Conservation (phyloP, 1,139 yeast genomes). For the Debaryomyces coudertii region DNA sequence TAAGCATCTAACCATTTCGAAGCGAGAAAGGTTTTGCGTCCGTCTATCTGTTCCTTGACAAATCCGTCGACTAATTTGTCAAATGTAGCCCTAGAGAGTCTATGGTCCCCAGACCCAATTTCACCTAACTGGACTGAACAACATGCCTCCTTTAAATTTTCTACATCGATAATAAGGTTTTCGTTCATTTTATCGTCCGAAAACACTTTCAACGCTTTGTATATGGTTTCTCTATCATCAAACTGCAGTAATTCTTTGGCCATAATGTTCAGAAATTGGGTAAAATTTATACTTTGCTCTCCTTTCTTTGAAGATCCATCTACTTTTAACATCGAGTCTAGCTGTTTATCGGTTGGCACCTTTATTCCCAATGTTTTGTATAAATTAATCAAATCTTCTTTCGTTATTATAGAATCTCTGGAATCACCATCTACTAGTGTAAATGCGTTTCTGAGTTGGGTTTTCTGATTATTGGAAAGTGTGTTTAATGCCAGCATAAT, state of each 20-base stretch:
- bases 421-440: constrained; percentile 78
- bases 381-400: constrained; percentile 60
- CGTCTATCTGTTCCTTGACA: constrained; percentile 58
- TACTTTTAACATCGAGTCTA: constrained; percentile 51
- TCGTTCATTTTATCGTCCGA: constrained; percentile 41
- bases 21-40: constrained; percentile 57
- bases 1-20: constrained; percentile 63
- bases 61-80: constrained; percentile 59
- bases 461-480: constrained; percentile 45
- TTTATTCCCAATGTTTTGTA: constrained; percentile 52
- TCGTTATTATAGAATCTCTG: constrained; percentile 68
- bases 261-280: constrained; percentile 72
- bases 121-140: constrained; percentile 50
- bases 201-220: constrained; percentile 66
- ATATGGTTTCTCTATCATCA: constrained; percentile 62
- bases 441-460: constrained; percentile 52
- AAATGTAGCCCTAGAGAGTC: constrained; percentile 56
- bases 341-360: constrained; percentile 45
- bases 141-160: constrained; percentile 52
- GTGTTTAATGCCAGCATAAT: constrained; percentile 37
- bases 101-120: constrained; percentile 50
- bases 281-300: constrained; percentile 59
- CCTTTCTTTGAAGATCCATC: constrained; percentile 22
- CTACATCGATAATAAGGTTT: constrained; percentile 49
- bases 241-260: constrained; percentile 59